A percentile compares a stretch with the other conserved stretches of the same genome.
These are phyloP conservation scores for Melanogaster broomeanus DNA, from an alignment of 768 basidiomycete genomes.

Conservation along the genomic window DNA sequence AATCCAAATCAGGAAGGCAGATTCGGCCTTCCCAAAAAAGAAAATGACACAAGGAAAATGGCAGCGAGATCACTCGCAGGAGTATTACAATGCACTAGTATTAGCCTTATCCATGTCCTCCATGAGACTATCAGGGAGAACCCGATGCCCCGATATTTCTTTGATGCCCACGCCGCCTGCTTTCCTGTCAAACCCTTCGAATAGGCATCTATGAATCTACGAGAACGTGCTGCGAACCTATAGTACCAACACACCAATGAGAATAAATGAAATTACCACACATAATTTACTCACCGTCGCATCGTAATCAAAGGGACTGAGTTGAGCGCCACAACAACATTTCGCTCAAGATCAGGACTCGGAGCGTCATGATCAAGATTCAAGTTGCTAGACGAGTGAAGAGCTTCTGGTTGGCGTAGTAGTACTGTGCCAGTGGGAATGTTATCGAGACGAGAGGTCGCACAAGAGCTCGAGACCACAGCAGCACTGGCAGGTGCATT, in stretches of 20 bases:
- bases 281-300: neutral
- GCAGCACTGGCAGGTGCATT: too few relatives aligned
- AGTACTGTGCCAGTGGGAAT: too few relatives aligned
- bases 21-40: too few relatives aligned
- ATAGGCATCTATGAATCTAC: constrained; percentile 22
- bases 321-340: constrained; percentile 32
- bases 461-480: too few relatives aligned
- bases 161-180: constrained; percentile 18
- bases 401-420: too few relatives aligned
- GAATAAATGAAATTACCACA: neutral
- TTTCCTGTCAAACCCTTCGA: constrained; percentile 10
- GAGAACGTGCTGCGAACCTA: constrained; percentile 11
- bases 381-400: too few relatives aligned
- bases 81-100: too few relatives aligned
- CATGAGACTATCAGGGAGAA: constrained; percentile 8
- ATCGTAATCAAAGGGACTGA: constrained; percentile 17
- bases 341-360: constrained; percentile 34
- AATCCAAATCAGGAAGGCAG: too few relatives aligned
- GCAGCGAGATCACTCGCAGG: too few relatives aligned
- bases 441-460: too few relatives aligned
- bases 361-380: too few relatives aligned
- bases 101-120: neutral
- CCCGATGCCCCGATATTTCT: neutral
- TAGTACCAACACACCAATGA: neutral
- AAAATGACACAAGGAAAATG: too few relatives aligned